These are phyloP conservation scores for Aspergillus tamarii DNA, from an alignment of 2,329 filamentous ascomycete species.

Conservation along the genomic window DNA sequence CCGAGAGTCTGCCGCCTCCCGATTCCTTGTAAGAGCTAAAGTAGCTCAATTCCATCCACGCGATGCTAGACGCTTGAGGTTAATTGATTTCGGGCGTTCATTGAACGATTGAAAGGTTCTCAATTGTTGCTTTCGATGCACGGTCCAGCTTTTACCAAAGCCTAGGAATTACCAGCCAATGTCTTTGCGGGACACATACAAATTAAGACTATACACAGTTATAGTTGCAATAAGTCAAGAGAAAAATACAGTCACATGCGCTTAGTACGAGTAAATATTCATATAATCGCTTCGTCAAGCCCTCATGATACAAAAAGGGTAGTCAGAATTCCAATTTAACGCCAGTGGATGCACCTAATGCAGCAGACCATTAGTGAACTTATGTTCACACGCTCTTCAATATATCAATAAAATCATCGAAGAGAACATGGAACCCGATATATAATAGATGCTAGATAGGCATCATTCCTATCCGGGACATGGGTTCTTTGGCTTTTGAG, in stretches of 20 bases:
- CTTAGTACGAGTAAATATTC: background rate
- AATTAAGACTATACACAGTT: background rate
- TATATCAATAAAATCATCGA: constrained; percentile 17
- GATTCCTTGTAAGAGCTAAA: constrained; percentile 59
- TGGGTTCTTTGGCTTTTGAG: constrained; percentile 30
- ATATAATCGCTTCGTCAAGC: background rate
- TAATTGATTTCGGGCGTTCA: constrained; percentile 57
- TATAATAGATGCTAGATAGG: constrained; percentile 33
- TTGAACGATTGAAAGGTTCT: constrained; percentile 28
- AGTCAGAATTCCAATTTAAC: constrained; percentile 13
- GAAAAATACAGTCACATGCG: background rate
- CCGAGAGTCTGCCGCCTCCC: constrained; percentile 55
- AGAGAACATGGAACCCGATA: constrained; percentile 8
- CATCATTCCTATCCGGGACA: constrained; percentile 43
- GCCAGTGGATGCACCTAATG: constrained; percentile 22
- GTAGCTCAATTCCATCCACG: constrained; percentile 60
- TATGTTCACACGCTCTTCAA: background rate
- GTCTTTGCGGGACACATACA: background rate
- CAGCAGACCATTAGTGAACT: constrained; percentile 6
- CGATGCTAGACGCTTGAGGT: constrained; percentile 54
- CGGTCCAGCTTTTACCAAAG: background rate
- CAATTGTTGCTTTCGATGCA: background rate
- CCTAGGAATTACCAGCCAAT: background rate
- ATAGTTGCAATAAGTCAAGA: background rate
- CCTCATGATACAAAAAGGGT: background rate